phyloP scores from a whole-genome alignment of 2,329 filamentous ascomycete genomes.

The Knoxdaviesia proteae region DNA sequence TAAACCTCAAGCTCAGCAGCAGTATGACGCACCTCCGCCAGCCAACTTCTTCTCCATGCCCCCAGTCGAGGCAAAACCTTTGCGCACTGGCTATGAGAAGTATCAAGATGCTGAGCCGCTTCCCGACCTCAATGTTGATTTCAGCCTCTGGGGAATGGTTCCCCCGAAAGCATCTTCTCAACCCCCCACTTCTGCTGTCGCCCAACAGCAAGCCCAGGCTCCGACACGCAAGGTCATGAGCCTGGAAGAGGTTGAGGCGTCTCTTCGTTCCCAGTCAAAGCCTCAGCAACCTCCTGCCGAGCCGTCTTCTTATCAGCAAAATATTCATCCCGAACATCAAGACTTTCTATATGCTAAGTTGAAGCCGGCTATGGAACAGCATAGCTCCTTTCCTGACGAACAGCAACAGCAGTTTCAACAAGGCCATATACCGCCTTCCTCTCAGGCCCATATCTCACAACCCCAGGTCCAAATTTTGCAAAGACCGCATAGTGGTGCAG shows the following conservation, averaged over 20 bases:
- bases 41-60: no score
- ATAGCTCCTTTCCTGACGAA: constrained; percentile 1
- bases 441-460: not conserved
- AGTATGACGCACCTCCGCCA: constrained; percentile 7
- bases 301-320: not conserved
- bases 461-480: constrained; percentile 28
- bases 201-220: constrained; percentile 11
- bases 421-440: constrained; percentile 3
- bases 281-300: constrained; percentile 7
- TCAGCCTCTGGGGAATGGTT: constrained; percentile 73
- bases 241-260: constrained; percentile 87
- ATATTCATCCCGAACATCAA: constrained; percentile 1
- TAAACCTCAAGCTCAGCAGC: constrained; percentile 7
- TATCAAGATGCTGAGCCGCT: constrained; percentile 71
- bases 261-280: constrained; percentile 47
- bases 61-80: constrained; percentile 26
- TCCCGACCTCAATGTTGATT: constrained; percentile 79
- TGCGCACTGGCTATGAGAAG: constrained; percentile 73
- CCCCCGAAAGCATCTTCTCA: constrained; percentile 23
- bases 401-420: constrained; percentile 9
- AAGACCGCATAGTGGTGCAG: constrained; percentile 22
- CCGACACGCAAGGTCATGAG: constrained; percentile 66
- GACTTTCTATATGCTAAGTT: constrained; percentile 4
- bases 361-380: constrained; percentile 3
- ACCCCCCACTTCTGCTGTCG: constrained; percentile 10